Conservation (phyloP, 1,284 basidiomycete species). For the Papiliotrema laurentii region DNA sequence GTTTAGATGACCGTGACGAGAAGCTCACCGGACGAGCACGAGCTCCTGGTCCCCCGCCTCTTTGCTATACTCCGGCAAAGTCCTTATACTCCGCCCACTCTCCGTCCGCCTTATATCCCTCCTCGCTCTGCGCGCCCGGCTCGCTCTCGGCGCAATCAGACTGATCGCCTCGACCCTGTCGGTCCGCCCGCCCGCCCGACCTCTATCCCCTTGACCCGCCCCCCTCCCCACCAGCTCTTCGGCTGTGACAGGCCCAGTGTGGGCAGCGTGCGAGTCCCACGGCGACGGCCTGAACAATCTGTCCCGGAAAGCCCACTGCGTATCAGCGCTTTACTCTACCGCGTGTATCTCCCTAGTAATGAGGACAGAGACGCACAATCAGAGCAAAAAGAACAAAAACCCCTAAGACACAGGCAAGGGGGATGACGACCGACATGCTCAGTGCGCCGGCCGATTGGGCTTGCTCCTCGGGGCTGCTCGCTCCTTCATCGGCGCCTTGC, state of each 20-base stretch:
- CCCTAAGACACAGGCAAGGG: neutral
- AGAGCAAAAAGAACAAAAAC: neutral
- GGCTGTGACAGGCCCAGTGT: neutral
- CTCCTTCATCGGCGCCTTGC: too few species aligned
- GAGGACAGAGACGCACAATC: neutral
- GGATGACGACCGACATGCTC: neutral
- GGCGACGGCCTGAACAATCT: neutral
- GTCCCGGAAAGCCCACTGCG: neutral
- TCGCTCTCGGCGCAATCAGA: neutral
- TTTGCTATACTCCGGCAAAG: slow-evolving; percentile 36
- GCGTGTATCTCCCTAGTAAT: neutral
- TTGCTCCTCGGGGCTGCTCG: too few species aligned
- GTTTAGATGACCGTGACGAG: slow-evolving; percentile 9
- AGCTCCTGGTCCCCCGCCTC: slow-evolving; percentile 41
- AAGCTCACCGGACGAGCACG: slow-evolving; percentile 34
- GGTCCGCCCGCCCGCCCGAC: neutral
- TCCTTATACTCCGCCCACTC: slow-evolving; percentile 34
- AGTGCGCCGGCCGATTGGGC: neutral
- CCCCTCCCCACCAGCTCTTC: neutral
- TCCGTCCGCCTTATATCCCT: slow-evolving; percentile 25
- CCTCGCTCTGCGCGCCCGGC: slow-evolving; percentile 7
- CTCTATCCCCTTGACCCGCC: neutral
- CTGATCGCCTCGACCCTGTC: neutral
- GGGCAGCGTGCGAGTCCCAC: neutral
- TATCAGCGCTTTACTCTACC: too few species aligned